These are phyloP conservation scores for Chlorella sp. DNA, from an alignment of 139 green algal genomes.

Conservation along the genomic window DNA sequence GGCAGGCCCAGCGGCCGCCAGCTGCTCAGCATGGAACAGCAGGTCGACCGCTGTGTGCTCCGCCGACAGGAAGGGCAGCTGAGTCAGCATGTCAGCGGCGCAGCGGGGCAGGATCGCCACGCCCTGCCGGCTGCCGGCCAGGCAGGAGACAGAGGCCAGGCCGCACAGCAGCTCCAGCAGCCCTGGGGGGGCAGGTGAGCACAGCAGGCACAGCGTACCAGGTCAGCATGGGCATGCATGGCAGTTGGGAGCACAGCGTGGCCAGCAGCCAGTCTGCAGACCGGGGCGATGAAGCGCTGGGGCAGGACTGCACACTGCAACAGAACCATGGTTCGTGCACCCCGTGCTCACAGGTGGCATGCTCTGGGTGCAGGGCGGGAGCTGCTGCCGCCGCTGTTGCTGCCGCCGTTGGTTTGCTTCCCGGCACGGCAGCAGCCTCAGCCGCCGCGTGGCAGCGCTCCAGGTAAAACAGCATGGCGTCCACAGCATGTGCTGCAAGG, in stretches of 20 bases:
- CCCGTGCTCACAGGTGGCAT: too few relatives aligned
- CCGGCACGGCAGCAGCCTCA: neutral
- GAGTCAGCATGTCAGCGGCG: slow-evolving; percentile 1
- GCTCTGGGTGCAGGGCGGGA: too few relatives aligned
- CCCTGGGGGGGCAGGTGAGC: neutral
- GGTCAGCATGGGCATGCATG: too few relatives aligned
- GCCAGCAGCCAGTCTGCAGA: too few relatives aligned
- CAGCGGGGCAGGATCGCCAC: neutral
- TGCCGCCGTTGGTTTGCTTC: too few relatives aligned
- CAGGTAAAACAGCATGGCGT: slow-evolving; percentile 32
- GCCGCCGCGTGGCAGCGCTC: slow-evolving; percentile 13
- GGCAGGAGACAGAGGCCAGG: neutral
- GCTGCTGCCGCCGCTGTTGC: too few relatives aligned
- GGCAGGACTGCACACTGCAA: too few relatives aligned
- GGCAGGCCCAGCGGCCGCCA: neutral
- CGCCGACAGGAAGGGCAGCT: slow-evolving; percentile 11
- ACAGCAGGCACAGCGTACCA: neutral
- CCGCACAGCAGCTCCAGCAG: slow-evolving; percentile 32
- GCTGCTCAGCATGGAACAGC: neutral
- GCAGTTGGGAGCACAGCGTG: too few relatives aligned
- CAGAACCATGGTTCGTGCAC: too few relatives aligned
- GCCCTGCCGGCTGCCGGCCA: neutral
- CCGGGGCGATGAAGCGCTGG: too few relatives aligned
- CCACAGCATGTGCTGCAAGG: neutral
- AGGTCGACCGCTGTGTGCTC: neutral